These are phyloP conservation scores for Geoglossum glabrum DNA, from an alignment of 495 filamentous ascomycete species.

Conservation along the genomic window DNA sequence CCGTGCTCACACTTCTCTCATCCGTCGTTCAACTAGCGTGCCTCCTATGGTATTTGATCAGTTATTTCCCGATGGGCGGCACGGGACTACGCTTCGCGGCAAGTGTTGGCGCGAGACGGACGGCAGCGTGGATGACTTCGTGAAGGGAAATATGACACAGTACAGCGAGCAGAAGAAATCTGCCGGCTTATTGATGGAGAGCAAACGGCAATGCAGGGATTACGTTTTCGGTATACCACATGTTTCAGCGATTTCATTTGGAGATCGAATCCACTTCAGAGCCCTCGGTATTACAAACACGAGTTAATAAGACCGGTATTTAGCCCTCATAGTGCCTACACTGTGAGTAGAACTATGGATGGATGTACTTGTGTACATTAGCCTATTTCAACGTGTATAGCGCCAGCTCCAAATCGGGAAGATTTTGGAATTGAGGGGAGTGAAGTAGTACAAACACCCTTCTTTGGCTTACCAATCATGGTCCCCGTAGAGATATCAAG, in stretches of 20 bases:
- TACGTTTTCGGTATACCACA: not conserved
- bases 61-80: constrained; percentile 95
- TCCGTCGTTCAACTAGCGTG: constrained; percentile 64
- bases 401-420: not conserved
- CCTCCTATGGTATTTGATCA: constrained; percentile 84
- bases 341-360: not conserved
- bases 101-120: constrained; percentile 62
- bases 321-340: not conserved
- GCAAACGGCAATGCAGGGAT: not conserved
- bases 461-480: not conserved
- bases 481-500: not conserved
- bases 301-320: not conserved
- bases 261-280: not conserved
- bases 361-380: not conserved
- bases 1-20: constrained; percentile 64
- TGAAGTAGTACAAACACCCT: not conserved
- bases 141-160: constrained; percentile 18
- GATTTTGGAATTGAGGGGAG: not conserved
- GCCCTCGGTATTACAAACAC: not conserved
- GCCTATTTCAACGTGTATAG: no score
- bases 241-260: not conserved
- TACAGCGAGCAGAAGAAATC: not conserved
- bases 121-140: constrained; percentile 74
- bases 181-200: not conserved
- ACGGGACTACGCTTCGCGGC: constrained; percentile 73